Evolutionary conservation across 495 filamentous ascomycete species (phyloP).

Genomic region (Achaetomiella virescens): DNA sequence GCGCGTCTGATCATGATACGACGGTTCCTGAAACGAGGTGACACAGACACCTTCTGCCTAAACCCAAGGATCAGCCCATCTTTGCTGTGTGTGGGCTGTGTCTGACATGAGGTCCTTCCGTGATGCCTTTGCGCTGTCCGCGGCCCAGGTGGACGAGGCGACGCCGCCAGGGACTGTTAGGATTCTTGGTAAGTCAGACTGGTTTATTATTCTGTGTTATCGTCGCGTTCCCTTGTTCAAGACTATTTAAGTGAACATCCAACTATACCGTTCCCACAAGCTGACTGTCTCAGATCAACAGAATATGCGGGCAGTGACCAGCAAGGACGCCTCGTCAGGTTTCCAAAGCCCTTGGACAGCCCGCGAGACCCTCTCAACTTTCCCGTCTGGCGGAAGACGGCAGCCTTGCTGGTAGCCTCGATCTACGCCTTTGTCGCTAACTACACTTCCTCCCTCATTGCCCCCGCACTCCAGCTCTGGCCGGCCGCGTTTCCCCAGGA

Average conservation of each 20-base stretch:
- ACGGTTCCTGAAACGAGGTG: no score
- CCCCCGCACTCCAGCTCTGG: conserved; percentile 1
- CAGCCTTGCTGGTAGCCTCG: not conserved
- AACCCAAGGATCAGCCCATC: no score
- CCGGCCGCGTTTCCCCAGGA: not conserved
- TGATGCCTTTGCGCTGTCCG: conserved; percentile 1
- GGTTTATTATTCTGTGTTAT: not conserved
- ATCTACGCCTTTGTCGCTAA: conserved; percentile 1
- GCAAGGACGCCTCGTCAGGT: not conserved
- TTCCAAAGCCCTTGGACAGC: not conserved
- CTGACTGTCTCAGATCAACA: not conserved
- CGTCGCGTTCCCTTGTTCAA: no score
- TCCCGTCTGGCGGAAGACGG: not conserved
- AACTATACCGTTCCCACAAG: no score
- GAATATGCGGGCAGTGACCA: not conserved
- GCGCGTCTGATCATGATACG: no score
- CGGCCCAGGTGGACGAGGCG: not conserved
- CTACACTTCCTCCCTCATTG: not conserved
- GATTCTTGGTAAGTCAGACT: not conserved
- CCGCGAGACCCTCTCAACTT: not conserved
- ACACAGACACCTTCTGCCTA: no score
- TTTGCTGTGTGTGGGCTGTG: no score
- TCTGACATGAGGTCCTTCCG: not conserved
- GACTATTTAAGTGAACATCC: no score
- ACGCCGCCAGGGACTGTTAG: not conserved